phyloP scores from a whole-genome alignment of 495 filamentous ascomycete species.

The Coniosporium apollinis region DNA sequence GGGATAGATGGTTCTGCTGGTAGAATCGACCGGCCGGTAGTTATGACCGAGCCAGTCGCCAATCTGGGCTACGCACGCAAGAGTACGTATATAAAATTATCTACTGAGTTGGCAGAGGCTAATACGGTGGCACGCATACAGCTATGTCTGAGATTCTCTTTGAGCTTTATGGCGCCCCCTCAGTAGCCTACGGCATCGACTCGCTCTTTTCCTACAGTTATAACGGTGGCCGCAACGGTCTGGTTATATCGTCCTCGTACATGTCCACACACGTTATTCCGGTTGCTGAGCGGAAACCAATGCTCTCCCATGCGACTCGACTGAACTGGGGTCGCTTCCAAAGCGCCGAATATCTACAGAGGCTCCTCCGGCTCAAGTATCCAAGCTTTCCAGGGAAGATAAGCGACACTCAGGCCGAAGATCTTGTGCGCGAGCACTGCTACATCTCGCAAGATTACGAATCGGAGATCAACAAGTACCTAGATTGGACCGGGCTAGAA shows the following conservation, averaged over 20 bases:
- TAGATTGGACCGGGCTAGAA: conserved; percentile 81
- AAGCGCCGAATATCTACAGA: conserved; percentile 72
- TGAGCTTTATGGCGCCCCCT: conserved; percentile 80
- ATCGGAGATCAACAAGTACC: conserved; percentile 48
- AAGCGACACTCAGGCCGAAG: conserved; percentile 67
- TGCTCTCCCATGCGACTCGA: conserved; percentile 67
- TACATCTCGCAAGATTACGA: conserved; percentile 76
- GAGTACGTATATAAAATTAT: conserved; percentile 35
- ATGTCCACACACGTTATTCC: conserved; percentile 94
- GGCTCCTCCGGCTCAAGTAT: conserved; percentile 86
- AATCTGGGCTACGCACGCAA: conserved; percentile 74
- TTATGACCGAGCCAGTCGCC: conserved; percentile 93
- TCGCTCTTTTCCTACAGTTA: conserved; percentile 87
- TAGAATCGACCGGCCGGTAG: conserved; percentile 63
- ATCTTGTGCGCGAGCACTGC: conserved; percentile 75
- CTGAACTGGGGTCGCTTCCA: conserved; percentile 92
- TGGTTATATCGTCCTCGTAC: conserved; percentile 82
- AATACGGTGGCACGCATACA: conserved; percentile 18
- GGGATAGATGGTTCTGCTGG: conserved; percentile 62
- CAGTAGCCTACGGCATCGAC: conserved; percentile 84
- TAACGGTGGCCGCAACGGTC: conserved; percentile 72
- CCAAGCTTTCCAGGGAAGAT: conserved; percentile 73
- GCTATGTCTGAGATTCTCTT: conserved; percentile 96
- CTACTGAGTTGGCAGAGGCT: conserved; percentile 6
- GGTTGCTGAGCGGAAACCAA: conserved; percentile 65